Evolutionary conservation across 345 rosid genomes (phyloP), one percentile per base, ranked within the genome.

Genomic region (Lenwebbia sp.): DNA sequence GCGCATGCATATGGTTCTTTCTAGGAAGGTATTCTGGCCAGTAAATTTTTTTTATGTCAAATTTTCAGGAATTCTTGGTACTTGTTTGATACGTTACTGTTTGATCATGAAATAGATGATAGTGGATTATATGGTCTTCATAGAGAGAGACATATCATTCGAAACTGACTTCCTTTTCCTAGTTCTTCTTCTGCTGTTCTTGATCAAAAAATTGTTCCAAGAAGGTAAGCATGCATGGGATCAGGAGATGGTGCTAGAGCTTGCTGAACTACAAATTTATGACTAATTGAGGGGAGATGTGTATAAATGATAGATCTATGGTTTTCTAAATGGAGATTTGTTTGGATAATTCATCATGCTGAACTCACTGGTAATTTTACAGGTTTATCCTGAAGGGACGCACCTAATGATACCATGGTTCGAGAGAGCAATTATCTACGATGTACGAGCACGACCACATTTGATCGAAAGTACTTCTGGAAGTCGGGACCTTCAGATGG

Each of bases 331-430:
- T 37, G 47, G 47, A 70, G 47, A 22, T 70, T 70, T 70, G 81
- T 70, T 70, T 70, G 47, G 47, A 53, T 47, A 62, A 33, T 60
- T n/a, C 58, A 14, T 53, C 33, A 19, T 40, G 55, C 30, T 65
- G 25, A 85, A 28, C 25, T 23, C 74, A 30, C 25, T 33, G 30
- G 14, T 33, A 3, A 37, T 85, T 55, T 41, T 83, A 25, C 90
- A 97, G 99, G 98, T 96, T 28, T 97, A 96, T 89, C 96, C 97
- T 54, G 99, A 97, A 90, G 99, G 99, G n/a, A 97, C 99, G 9
- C 99, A 97, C 87, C 87, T 96, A 40, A 95, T 95, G 93, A 13
- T 95, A 88, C 99, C 99, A 78, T 97, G 99, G 99, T 93, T 97
- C 88, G 99, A 97, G 89, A 93, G 98, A 91, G 96, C 99, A 37